phyloP scores from a whole-genome alignment of 345 rosid genomes.

The Anastatica hierochuntica region DNA sequence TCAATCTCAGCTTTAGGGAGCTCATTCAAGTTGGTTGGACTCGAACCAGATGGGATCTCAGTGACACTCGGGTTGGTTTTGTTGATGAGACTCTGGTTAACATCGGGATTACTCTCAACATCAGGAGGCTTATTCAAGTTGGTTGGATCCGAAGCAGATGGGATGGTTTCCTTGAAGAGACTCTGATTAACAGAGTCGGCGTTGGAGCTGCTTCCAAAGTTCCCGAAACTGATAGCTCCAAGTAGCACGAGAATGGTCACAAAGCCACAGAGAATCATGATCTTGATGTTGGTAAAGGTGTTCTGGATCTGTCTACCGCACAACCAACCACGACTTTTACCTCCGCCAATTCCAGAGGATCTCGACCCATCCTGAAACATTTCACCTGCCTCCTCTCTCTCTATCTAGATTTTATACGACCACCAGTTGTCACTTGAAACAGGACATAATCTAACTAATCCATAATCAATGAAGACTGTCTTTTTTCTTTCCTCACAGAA shows the following conservation, averaged over 20 bases:
- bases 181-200: constrained; percentile 60
- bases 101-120: constrained; percentile 16
- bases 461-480: not conserved
- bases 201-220: constrained; percentile 58
- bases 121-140: constrained; percentile 18
- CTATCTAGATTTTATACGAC: not conserved
- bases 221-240: constrained; percentile 67
- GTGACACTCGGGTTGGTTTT: no score
- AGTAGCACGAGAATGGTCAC: constrained; percentile 82
- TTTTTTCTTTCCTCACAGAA: not conserved
- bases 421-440: constrained; percentile 1
- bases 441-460: no score
- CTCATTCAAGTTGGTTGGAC: no score
- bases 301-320: constrained; percentile 78
- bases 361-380: constrained; percentile 20
- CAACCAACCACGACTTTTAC: constrained; percentile 8
- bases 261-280: constrained; percentile 80
- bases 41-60: no score
- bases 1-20: no score
- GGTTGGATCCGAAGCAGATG: constrained; percentile 45
- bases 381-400: not conserved
- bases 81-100: no score
- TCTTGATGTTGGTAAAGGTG: constrained; percentile 80
- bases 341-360: no score
- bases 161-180: constrained; percentile 66